These are phyloP conservation scores for Parasarocladium wereldwijsianum DNA, from an alignment of 2,329 filamentous ascomycete species.

Conservation along the genomic window DNA sequence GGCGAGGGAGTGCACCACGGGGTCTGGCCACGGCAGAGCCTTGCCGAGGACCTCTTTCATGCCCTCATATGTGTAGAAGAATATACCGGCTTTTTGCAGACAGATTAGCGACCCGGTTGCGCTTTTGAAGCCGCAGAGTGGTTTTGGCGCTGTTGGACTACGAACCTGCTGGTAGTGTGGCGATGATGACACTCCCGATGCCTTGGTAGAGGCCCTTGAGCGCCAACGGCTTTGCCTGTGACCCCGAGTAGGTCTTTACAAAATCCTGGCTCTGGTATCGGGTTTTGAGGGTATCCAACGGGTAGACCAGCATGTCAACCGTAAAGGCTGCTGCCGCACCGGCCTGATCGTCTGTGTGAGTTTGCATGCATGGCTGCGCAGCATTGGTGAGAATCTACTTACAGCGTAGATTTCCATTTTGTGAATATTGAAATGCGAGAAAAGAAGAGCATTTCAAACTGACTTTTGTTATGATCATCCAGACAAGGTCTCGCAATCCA, in stretches of 20 bases:
- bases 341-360: conserved; percentile 34
- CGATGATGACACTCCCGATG: conserved; percentile 69
- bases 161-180: conserved; percentile 73
- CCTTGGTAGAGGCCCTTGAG: conserved; percentile 76
- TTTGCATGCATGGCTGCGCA: neutral
- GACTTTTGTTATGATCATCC: too few species aligned
- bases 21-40: conserved; percentile 43
- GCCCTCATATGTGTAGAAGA: conserved; percentile 82
- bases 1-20: conserved; percentile 57
- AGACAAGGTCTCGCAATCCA: too few species aligned
- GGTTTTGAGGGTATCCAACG: conserved; percentile 81
- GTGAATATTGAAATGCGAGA: neutral
- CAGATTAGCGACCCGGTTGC: neutral
- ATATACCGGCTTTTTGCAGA: conserved; percentile 51
- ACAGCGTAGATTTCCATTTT: conserved; percentile 19
- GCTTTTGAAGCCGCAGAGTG: neutral
- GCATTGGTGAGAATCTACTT: conserved; percentile 4
- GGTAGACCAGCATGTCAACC: conserved; percentile 75
- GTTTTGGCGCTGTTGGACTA: neutral
- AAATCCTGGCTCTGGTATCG: conserved; percentile 70
- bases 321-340: conserved; percentile 76
- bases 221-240: conserved; percentile 35
- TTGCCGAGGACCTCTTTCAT: conserved; percentile 48
- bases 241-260: conserved; percentile 44
- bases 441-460: neutral